Base-by-base conservation (phyloP, 208 protist genomes). In the Lotmaria passim region DNA sequence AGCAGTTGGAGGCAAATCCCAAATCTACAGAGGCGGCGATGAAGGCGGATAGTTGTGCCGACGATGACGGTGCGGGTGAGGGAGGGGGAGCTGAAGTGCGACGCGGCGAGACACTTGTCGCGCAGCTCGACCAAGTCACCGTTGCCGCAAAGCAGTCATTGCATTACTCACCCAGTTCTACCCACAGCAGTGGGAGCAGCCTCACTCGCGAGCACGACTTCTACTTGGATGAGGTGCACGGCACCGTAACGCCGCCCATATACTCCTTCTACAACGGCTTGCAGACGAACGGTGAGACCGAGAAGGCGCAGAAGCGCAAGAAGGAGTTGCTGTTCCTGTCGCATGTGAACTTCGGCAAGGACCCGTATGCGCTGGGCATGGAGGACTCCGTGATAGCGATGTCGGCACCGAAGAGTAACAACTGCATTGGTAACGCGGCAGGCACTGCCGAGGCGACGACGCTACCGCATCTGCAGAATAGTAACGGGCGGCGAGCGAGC, bases 191-290 rank as follows among this genome's bases (percentile, higher is more conserved):
- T 41, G n/a, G 19, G 24, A 41, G 15, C 58, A 64, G 58, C 31
- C 41, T 64, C 44, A 21, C 26, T 28, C 41, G 21, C 30, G 43
- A 17, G 1, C 30, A 34, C 43, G 5, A 52, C 53, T 62, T 50
- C 57, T 15, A 33, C 41, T 62, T 41, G 2, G 41, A 17, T 6
- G 57, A 62, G 23, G 24, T 62, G 39, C 57, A 34, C 2, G 7
- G 26, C 36, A 47, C 15, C 0, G 34, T 26, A 17, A 50, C 57
- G 21, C 44, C 28, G 30, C 43, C 43, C 4, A 28, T 52, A 30
- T 64, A 64, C 31, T 64, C 58, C 19, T 64, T 64, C 31, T 64
- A 53, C 58, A 64, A 41, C 44, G 15, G 26, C 44, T 38, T 52
- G 19, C 58, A 51, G 43, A n/a, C 39, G 10, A 19, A 62, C n/a